Conservation (phyloP, 306 rosid species). For the Pterocarpus macrocarpus region DNA sequence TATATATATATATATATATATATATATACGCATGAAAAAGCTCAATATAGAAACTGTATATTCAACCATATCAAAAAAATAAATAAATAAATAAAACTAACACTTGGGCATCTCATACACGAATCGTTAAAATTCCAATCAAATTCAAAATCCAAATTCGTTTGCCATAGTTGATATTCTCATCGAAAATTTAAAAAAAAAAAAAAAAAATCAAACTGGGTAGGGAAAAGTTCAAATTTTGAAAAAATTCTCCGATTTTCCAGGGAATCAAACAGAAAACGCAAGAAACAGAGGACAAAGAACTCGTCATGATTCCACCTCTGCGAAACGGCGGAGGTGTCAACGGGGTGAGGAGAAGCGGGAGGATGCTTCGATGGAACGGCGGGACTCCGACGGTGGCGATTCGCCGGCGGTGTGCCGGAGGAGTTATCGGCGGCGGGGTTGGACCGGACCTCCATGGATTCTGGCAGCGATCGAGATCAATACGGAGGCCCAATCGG, state of each 20-base stretch:
- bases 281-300: constrained; percentile 9
- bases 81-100: neutral
- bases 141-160: constrained; percentile 17
- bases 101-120: neutral
- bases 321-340: constrained; percentile 78
- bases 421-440: constrained; percentile 70
- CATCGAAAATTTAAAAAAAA: neutral
- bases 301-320: constrained; percentile 54
- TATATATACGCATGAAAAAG: constrained; percentile 13
- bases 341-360: constrained; percentile 65
- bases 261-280: constrained; percentile 40
- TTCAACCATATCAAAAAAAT: constrained; percentile 17
- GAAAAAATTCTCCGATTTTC: neutral
- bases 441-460: constrained; percentile 83
- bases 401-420: constrained; percentile 53
- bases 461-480: constrained; percentile 44
- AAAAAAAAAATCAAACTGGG: neutral
- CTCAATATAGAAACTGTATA: constrained; percentile 16
- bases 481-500: constrained; percentile 35
- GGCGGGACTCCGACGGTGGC: constrained; percentile 47
- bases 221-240: neutral
- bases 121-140: constrained; percentile 1
- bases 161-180: neutral
- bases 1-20: no score
- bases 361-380: constrained; percentile 58